Evolutionary conservation across 176 grass and related monocot species (phyloP).

Genomic region (Tuctoria greenei): DNA sequence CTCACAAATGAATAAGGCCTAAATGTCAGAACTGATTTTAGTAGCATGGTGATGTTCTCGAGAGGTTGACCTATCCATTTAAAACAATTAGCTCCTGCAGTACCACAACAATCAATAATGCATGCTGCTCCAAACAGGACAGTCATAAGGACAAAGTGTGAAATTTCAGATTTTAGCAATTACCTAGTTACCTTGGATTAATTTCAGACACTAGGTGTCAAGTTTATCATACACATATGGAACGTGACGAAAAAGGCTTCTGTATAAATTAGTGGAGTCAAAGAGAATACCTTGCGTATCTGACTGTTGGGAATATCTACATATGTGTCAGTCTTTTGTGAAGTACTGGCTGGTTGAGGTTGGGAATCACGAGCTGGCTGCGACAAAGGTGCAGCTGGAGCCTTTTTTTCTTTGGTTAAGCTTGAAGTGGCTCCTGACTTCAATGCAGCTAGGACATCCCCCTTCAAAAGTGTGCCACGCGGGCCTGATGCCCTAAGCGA

Average conservation of each 20-base stretch:
- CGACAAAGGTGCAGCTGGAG: conserved; percentile 34
- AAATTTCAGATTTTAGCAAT: neutral
- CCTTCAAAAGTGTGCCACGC: conserved; percentile 94
- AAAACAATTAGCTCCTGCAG: neutral
- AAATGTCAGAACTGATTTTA: conserved; percentile 4
- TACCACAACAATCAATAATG: neutral
- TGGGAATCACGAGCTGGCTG: conserved; percentile 47
- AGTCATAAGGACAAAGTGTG: neutral
- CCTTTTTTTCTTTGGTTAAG: conserved; percentile 51
- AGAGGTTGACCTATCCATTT: neutral
- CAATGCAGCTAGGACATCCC: conserved; percentile 76
- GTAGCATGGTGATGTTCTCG: conserved; percentile 5
- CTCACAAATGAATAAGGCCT: neutral
- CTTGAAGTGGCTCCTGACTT: conserved; percentile 54
- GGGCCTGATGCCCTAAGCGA: conserved; percentile 82
- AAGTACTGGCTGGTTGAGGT: conserved; percentile 32
- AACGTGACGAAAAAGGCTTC: neutral
- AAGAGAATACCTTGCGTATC: conserved; percentile 84
- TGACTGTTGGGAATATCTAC: conserved; percentile 87
- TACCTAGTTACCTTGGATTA: neutral
- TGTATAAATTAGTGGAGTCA: conserved; percentile 26
- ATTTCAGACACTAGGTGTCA: neutral
- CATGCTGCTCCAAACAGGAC: neutral
- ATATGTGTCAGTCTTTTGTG: conserved; percentile 45
- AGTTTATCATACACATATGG: neutral